Base-by-base conservation (phyloP, 495 filamentous ascomycete genomes). In the Margaritispora aquatica region DNA sequence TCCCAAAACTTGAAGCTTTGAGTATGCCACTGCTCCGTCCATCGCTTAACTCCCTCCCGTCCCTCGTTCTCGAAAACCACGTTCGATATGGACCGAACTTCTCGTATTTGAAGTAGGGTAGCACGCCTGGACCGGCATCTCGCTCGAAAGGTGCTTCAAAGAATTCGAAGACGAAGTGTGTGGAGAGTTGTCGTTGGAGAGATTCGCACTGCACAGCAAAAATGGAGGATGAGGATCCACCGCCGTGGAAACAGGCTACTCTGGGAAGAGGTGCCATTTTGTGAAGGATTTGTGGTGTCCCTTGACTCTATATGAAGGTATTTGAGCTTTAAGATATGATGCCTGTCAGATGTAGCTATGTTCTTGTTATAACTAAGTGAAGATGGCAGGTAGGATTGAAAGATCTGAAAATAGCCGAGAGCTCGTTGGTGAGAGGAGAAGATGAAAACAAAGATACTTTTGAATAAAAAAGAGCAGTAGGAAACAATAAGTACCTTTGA, bases 171-270 rank as follows among this genome's bases (percentile, higher is more conserved):
- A 55, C 61, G 48, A 59, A 63, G 4, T 27, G 29, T n/a, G 2
- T 26, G 2, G 21, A 15, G 20, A 49, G 50, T 11, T 52, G 23
- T 20, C 41, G 41, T 50, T 54, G 51, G 1, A 60, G 58, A 0
- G 51, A 4, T 9, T 56, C 44, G 57, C 56, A 59, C 49, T 63
- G 61, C 1, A 56, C 22, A 0, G 23, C 22, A 23, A 55, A 63
- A 19, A 63, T 63, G 23, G 61, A 19, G 29, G 51, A 21, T 0
- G 55, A 36, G 44, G 61, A 59, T n/a, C 61, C 61, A 34, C 61
- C 61, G 22, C 61, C 61, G 55, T 63, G 61, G 56, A 59, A 63
- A 36, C 55, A 63, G 20, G 61, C 61, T 21, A 63, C 49, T 21
- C 61, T 51, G 31, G 61, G 56, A 13, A 38, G 54, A 23, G 58